Base-by-base conservation (phyloP, 495 filamentous ascomycete genomes). In the Mytilinidion resinicola region DNA sequence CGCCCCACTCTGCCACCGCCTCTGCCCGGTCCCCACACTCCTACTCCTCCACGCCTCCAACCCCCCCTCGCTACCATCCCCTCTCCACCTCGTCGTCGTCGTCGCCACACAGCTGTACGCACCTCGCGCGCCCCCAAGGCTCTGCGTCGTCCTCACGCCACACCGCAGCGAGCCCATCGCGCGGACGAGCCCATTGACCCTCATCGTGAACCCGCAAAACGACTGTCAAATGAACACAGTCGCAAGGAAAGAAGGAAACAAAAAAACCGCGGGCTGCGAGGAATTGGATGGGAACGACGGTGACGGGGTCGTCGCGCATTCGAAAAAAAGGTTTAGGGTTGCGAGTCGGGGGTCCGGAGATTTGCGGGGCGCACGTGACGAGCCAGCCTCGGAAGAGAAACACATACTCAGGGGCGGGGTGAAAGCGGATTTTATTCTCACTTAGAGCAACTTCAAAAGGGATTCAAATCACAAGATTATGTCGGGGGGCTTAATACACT, bases 1-100 rank as follows among this genome's bases (percentile, higher is more conserved):
- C 35, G 66, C 60, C 19, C 55, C 66, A 46, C 63, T 62, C 57
- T 69, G 66, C 56, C 59, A 62, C 54, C 68, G 51, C 55, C 57
- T 62, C 49, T 63, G 64, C 38, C 55, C 58, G 34, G 3, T 21
- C 2, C 14, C 17, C 41, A 25, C 53, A 12, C n/a, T 50, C 15
- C 17, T 50, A 3, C 46, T 20, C n/a, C 12, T 14, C 46, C 15
- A 50, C 20, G 57, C 25, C 25, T 30, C 25, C 25, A 30, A 30
- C 51, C 43, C 30, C 19, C 17, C 1, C 9, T 21, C 50, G 8
- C 25, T 36, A 12, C 19, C 58, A 57, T 54, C 54, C 38, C n/a
- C 15, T 12, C 39, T 41, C 15, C 46, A 30, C 12, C 51, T 50
- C 25, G 25, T 6, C 25, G 25, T 50, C 25, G 25, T 6, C 25